phyloP scores from a whole-genome alignment of 805 yeast species.

The Wickerhamiella lipophila region DNA sequence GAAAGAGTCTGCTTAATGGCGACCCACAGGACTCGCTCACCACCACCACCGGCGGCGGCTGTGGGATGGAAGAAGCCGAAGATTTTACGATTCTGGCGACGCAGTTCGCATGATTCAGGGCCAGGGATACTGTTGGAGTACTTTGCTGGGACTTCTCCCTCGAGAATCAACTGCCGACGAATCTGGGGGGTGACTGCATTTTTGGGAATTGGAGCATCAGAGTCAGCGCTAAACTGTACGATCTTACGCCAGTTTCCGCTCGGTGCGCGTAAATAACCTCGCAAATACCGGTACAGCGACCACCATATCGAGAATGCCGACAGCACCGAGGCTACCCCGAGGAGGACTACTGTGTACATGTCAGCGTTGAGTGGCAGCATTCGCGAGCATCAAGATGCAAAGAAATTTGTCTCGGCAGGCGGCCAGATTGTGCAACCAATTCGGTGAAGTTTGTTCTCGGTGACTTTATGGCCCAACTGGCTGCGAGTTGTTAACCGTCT shows the following conservation, averaged over 20 bases:
- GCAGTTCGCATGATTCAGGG: constrained; percentile 13
- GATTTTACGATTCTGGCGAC: constrained; percentile 31
- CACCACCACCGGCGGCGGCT: constrained; percentile 96
- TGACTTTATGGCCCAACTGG: too few relatives aligned
- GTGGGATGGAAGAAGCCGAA: constrained; percentile 92
- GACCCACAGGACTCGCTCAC: constrained; percentile 93
- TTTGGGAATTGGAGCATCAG: constrained; percentile 20
- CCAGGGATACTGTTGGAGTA: constrained; percentile 18
- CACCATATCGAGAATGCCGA: constrained; percentile 14
- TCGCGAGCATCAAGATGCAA: too few relatives aligned
- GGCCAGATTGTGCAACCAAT: too few relatives aligned
- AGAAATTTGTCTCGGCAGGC: too few relatives aligned
- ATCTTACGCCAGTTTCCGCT: constrained; percentile 17
- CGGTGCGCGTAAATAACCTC: constrained; percentile 18
- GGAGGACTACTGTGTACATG: constrained; percentile 3
- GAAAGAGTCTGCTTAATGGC: constrained; percentile 63
- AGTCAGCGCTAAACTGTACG: constrained; percentile 15
- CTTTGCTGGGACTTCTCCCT: constrained; percentile 26
- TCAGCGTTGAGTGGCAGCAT: not conserved
- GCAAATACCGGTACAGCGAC: constrained; percentile 13
- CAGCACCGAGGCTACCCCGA: constrained; percentile 7
- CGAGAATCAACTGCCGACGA: constrained; percentile 30
- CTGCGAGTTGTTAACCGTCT: too few relatives aligned
- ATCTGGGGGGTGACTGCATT: constrained; percentile 25
- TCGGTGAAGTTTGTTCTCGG: too few relatives aligned